A percentile compares a stretch with the other conserved stretches of the same genome.
Evolutionary conservation across 23 red algal genomes (phyloP).

Genomic region (Gracilaria vermiculophylla): DNA sequence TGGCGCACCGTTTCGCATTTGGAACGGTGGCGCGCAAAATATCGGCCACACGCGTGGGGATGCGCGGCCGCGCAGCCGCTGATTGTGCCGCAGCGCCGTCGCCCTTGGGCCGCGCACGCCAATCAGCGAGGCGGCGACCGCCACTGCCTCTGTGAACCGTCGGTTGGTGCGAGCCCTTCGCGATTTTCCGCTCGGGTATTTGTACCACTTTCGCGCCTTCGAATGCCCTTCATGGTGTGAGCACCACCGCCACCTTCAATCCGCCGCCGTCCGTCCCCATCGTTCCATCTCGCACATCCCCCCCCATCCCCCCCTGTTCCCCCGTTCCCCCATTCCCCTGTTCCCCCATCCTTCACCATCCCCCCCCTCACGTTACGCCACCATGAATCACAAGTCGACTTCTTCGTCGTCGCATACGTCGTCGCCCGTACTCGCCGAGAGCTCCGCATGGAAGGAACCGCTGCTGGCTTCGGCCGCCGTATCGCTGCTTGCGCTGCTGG

Average conservation of each 20-base stretch:
- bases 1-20: too few relatives aligned
- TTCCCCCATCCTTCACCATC: background rate
- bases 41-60: background rate
- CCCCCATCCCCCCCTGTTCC: background rate
- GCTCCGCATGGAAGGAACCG: too few relatives aligned
- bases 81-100: too few relatives aligned
- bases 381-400: too few relatives aligned
- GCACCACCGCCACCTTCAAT: background rate
- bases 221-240: background rate
- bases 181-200: background rate
- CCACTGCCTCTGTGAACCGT: background rate
- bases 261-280: background rate
- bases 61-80: background rate
- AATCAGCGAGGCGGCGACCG: background rate
- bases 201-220: background rate
- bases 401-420: too few relatives aligned
- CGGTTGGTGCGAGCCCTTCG: background rate
- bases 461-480: background rate
- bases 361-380: too few relatives aligned
- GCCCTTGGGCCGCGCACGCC: background rate
- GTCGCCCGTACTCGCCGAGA: too few relatives aligned
- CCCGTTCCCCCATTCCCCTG: background rate
- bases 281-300: background rate
- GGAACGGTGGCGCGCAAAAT: background rate
- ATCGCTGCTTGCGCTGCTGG: background rate